A percentile compares a stretch with the other conserved stretches of the same genome.
Evolutionary conservation across 75 land plant species (phyloP).

Genomic region (Gnetum montanum): DNA sequence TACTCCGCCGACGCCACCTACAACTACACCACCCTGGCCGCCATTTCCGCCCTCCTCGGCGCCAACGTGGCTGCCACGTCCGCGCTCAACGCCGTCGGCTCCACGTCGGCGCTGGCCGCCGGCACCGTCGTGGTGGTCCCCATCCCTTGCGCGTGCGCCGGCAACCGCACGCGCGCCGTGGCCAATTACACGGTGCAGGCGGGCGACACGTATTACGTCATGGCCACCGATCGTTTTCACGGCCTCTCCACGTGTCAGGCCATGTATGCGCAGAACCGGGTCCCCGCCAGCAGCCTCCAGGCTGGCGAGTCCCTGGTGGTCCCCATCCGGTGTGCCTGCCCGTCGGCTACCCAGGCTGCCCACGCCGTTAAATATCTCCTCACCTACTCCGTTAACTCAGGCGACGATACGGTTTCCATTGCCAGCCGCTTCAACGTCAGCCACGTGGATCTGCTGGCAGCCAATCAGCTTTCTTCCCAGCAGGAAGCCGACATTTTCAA

Average conservation of each 20-base stretch:
- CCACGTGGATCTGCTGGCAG: conserved; percentile 4
- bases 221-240: conserved; percentile 40
- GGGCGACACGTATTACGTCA: conserved; percentile 25
- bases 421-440: conserved; percentile 17
- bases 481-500: conserved; percentile 1
- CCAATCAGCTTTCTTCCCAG: conserved; percentile 18
- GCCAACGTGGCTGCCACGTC: conserved; percentile 17
- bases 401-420: conserved; percentile 21
- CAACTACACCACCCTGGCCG: conserved; percentile 17
- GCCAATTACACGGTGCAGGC: conserved; percentile 13
- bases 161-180: conserved; percentile 24
- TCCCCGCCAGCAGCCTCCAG: conserved; percentile 1
- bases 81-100: conserved; percentile 11
- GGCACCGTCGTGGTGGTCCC: conserved; percentile 37
- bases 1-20: conserved; percentile 19
- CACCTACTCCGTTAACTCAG: conserved; percentile 25
- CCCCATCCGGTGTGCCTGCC: conserved; percentile 68
- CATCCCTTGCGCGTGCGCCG: conserved; percentile 45
- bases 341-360: conserved; percentile 26
- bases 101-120: conserved; percentile 4
- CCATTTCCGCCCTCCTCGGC: conserved; percentile 20
- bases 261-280: conserved; percentile 28
- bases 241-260: conserved; percentile 58
- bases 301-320: conserved; percentile 21
- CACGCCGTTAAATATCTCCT: conserved; percentile 31